Conservation (phyloP, 140 eudicot genomes). For the Stevia rebaudiana region DNA sequence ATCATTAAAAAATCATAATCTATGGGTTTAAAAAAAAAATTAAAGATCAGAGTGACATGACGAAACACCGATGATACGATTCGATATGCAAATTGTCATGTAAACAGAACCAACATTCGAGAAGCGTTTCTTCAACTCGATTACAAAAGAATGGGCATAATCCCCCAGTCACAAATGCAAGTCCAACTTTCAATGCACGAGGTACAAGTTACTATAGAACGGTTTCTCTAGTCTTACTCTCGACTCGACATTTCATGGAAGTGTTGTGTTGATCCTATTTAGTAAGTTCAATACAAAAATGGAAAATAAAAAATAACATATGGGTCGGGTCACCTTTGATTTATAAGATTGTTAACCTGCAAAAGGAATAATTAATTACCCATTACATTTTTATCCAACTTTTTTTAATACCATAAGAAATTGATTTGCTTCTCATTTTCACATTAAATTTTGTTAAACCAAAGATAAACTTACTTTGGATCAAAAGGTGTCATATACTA, state of each 20-base stretch:
- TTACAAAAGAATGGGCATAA: conserved; percentile 12
- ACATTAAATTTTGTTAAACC: not conserved
- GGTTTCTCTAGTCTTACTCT: conserved; percentile 17
- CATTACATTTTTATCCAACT: not conserved
- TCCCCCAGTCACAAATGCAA: conserved; percentile 3
- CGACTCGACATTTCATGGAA: conserved; percentile 22
- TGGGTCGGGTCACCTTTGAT: conserved; percentile 9
- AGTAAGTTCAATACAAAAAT: conserved; percentile 21
- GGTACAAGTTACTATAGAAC: conserved; percentile 24
- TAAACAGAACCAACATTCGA: not conserved
- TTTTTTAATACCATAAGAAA: no score
- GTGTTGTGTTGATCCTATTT: conserved; percentile 29
- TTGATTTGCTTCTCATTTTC: no score
- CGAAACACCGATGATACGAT: not conserved
- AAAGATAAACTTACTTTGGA: conserved; percentile 13
- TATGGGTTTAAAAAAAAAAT: no score
- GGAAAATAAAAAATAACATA: conserved; percentile 18
- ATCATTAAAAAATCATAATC: no score
- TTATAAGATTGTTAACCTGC: conserved; percentile 22
- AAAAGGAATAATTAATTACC: not conserved
- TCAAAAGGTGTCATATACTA: conserved; percentile 23
- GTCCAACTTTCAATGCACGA: conserved; percentile 17
- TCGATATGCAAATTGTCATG: not conserved
- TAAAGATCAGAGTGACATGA: not conserved
- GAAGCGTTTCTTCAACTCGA: not conserved